Percentiles rank a stretch among this genome's conserved stretches.
phyloP scores from a whole-genome alignment of 495 filamentous ascomycete species.

The Trichocladium uniseriatum region DNA sequence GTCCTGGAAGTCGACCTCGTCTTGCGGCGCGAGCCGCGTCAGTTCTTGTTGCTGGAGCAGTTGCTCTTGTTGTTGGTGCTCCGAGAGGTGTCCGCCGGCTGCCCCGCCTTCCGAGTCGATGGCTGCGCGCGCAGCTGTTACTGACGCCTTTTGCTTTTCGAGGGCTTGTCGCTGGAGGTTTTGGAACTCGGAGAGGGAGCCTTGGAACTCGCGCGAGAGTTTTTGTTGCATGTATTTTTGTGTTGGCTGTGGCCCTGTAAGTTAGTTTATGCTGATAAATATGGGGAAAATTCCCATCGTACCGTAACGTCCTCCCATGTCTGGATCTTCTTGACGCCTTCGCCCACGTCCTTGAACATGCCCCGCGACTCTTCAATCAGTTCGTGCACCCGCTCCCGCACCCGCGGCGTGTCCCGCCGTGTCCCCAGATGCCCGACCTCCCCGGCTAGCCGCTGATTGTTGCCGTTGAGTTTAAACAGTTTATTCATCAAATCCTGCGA shows the following conservation, averaged over 20 bases:
- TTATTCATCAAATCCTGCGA: slow-evolving; percentile 74
- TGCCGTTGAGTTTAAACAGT: slow-evolving; percentile 77
- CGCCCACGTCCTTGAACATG: slow-evolving; percentile 86
- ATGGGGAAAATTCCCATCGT: slow-evolving; percentile 32
- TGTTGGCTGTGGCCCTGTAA: slow-evolving; percentile 49
- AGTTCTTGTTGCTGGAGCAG: slow-evolving; percentile 57
- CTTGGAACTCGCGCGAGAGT: slow-evolving; percentile 81
- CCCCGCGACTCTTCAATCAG: slow-evolving; percentile 74
- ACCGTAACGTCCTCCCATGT: slow-evolving; percentile 89
- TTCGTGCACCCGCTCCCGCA: slow-evolving; percentile 81
- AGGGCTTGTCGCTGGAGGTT: slow-evolving; percentile 74
- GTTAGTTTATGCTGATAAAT: too few species aligned
- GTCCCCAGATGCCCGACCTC: slow-evolving; percentile 83
- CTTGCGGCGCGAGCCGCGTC: slow-evolving; percentile 75
- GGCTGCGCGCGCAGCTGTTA: slow-evolving; percentile 65
- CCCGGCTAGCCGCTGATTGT: slow-evolving; percentile 68
- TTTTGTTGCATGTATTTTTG: slow-evolving; percentile 90
- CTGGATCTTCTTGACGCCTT: slow-evolving; percentile 85
- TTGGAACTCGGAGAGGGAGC: slow-evolving; percentile 84
- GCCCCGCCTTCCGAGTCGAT: slow-evolving; percentile 34
- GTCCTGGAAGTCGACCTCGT: slow-evolving; percentile 97
- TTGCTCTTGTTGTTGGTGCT: slow-evolving; percentile 51
- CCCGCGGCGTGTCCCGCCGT: slow-evolving; percentile 78
- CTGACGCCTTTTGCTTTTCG: slow-evolving; percentile 84
- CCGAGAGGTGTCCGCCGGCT: not conserved